phyloP scores from a whole-genome alignment of 495 filamentous ascomycete species.

The Sordaria brevicollis region DNA sequence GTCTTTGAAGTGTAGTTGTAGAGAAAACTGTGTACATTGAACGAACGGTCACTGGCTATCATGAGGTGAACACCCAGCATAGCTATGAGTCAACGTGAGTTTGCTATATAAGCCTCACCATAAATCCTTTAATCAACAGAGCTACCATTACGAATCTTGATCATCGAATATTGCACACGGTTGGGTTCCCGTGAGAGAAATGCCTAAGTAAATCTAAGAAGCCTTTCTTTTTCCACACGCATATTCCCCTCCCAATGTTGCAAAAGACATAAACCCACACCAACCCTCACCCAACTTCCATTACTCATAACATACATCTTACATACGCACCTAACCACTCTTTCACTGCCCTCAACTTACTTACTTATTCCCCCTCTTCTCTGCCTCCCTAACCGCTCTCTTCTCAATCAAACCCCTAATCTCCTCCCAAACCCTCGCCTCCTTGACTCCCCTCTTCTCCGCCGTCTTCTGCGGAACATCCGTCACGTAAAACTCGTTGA shows the following conservation, averaged over 20 bases:
- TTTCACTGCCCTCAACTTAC: background rate
- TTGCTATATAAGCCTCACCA: too few relatives aligned
- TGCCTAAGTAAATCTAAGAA: too few relatives aligned
- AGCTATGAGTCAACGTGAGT: background rate
- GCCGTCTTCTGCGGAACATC: background rate
- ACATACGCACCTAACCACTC: background rate
- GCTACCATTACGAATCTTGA: too few relatives aligned
- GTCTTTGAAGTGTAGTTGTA: too few relatives aligned
- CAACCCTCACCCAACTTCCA: too few relatives aligned
- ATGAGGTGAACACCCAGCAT: background rate
- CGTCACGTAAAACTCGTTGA: background rate
- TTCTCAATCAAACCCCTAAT: background rate
- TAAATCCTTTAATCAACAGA: too few relatives aligned
- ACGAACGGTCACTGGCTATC: background rate
- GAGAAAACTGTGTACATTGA: background rate
- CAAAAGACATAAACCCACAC: too few relatives aligned
- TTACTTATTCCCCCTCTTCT: background rate
- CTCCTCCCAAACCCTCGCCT: background rate
- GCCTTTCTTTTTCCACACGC: too few relatives aligned
- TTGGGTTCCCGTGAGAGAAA: too few relatives aligned
- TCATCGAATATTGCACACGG: too few relatives aligned
- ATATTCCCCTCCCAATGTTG: too few relatives aligned
- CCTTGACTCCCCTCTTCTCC: background rate
- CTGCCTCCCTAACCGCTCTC: background rate
- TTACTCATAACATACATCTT: too few relatives aligned